Evolutionary conservation across 192 early-diverging fungal species (phyloP).

Genomic region (Backusella psychrophila): DNA sequence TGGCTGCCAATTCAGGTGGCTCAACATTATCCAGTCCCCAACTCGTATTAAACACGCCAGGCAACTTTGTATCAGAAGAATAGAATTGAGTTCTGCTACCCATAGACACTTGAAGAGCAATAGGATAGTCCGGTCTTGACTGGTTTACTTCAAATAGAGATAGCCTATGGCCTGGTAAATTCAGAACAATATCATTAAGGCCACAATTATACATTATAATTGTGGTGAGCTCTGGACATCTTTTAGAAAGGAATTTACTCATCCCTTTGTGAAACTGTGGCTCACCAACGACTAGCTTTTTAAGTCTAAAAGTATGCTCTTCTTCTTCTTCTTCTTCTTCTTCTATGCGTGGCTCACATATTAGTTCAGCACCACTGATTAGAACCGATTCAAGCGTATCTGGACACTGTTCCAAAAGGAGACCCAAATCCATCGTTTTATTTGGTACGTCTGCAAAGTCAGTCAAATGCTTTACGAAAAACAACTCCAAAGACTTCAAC

Average conservation of each 20-base stretch:
- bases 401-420: not conserved
- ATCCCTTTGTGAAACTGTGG: not conserved
- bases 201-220: not conserved
- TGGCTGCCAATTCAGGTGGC: not conserved
- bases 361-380: not conserved
- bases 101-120: not conserved
- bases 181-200: not conserved
- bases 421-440: not conserved
- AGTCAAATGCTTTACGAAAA: not conserved
- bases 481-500: not conserved
- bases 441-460: not conserved
- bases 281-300: not conserved
- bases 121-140: not conserved
- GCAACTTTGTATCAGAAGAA: not conserved
- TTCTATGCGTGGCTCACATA: not conserved
- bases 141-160: not conserved
- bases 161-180: not conserved
- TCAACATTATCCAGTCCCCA: not conserved
- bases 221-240: not conserved
- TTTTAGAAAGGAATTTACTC: not conserved
- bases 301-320: not conserved
- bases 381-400: not conserved
- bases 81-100: not conserved
- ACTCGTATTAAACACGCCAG: not conserved
- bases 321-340: not conserved